A percentile compares a stretch with the other conserved stretches of the same genome.
phyloP scores from a whole-genome alignment of 1,284 basidiomycete species.

The Cutaneotrichosporon dermatis region DNA sequence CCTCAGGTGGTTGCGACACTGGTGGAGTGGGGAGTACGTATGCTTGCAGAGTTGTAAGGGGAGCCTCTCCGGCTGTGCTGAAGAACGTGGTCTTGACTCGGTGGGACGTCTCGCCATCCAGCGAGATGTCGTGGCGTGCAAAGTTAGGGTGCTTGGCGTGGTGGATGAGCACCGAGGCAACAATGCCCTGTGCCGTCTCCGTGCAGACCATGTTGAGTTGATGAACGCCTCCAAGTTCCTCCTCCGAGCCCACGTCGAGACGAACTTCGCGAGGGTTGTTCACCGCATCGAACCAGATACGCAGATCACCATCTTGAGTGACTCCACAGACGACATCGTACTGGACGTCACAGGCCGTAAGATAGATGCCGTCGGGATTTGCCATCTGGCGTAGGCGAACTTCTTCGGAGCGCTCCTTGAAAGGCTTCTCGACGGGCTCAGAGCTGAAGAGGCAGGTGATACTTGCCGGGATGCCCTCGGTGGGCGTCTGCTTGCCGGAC shows the following conservation, averaged over 20 bases:
- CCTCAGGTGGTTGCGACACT: conserved; percentile 17
- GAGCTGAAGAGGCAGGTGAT: conserved; percentile 42
- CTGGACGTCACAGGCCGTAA: conserved; percentile 28
- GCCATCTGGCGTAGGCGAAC: conserved; percentile 29
- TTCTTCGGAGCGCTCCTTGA: conserved; percentile 34
- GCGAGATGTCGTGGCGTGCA: conserved; percentile 29
- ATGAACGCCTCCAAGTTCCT: conserved; percentile 25
- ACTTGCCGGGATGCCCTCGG: conserved; percentile 20
- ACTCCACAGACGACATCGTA: conserved; percentile 36
- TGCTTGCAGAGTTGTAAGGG: conserved; percentile 18
- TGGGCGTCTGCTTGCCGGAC: conserved; percentile 27
- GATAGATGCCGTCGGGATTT: conserved; percentile 32
- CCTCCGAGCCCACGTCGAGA: conserved; percentile 33
- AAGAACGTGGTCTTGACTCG: conserved; percentile 16
- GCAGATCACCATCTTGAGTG: conserved; percentile 39
- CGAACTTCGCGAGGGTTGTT: conserved; percentile 21
- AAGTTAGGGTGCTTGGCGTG: conserved; percentile 27
- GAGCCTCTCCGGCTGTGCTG: conserved; percentile 15
- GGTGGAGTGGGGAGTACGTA: conserved; percentile 20
- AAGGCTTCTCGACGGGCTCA: conserved; percentile 15
- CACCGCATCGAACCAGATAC: conserved; percentile 30
- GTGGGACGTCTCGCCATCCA: conserved; percentile 13
- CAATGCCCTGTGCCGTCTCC: background rate
- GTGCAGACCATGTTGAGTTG: conserved; percentile 23
- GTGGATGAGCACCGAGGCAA: conserved; percentile 30